Percentiles rank a stretch among this genome's conserved stretches.
These are phyloP conservation scores for Colletotrichum siamense DNA, from an alignment of 2,329 filamentous ascomycete genomes.

Conservation along the genomic window DNA sequence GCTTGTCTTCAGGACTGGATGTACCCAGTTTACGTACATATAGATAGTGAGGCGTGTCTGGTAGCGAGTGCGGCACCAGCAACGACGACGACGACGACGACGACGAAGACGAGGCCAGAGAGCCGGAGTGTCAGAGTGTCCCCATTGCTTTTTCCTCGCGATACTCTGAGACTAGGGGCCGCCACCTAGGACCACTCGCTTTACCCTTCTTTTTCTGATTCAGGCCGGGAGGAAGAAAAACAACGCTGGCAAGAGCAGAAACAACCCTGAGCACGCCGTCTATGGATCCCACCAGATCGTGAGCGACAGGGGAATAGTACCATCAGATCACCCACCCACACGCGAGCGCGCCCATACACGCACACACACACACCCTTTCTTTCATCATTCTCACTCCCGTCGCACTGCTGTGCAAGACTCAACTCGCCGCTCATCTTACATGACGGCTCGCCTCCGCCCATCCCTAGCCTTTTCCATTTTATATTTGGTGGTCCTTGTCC, in stretches of 20 bases:
- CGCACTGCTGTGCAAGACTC: conserved; percentile 10
- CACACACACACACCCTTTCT: not conserved
- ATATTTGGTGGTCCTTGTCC: not conserved
- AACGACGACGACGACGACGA: not conserved
- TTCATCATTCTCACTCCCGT: not conserved
- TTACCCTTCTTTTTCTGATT: conserved; percentile 13
- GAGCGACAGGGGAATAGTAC: not conserved
- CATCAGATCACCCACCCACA: not conserved
- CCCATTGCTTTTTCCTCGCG: conserved; percentile 18
- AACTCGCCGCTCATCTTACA: conserved; percentile 6
- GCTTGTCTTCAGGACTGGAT: not conserved
- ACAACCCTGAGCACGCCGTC: not conserved
- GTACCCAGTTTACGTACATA: not conserved
- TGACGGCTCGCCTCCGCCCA: conserved; percentile 7
- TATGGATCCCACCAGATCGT: not conserved
- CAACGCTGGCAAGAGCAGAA: not conserved
- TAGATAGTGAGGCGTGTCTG: not conserved
- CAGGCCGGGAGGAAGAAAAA: conserved; percentile 1
- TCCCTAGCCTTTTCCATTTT: not conserved
- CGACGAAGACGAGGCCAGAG: not conserved
- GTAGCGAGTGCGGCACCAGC: not conserved
- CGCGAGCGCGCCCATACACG: not conserved
- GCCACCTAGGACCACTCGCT: conserved; percentile 12
- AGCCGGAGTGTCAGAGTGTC: not conserved
- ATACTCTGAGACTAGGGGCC: conserved; percentile 19